Evolutionary conservation across 768 basidiomycete genomes (phyloP).

Genomic region (Coprinopsis marcescibilis): DNA sequence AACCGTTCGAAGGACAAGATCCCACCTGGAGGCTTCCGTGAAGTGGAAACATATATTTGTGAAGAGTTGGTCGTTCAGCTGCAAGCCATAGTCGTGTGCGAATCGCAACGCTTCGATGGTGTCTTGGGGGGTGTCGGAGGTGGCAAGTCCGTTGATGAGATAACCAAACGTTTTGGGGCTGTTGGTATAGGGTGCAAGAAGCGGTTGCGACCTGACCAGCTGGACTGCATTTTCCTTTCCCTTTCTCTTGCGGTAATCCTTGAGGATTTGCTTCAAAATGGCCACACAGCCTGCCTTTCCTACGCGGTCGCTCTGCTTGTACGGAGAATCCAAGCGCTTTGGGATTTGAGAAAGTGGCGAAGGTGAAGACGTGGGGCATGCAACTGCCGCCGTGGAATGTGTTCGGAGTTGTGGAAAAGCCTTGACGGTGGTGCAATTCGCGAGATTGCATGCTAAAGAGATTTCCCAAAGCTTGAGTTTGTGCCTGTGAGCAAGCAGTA

Average conservation of each 20-base stretch:
- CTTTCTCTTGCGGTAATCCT: too few relatives aligned
- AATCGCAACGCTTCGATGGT: constrained; percentile 43
- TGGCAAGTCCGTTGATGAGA: constrained; percentile 22
- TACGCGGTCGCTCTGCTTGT: too few relatives aligned
- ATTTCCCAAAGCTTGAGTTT: constrained; percentile 38
- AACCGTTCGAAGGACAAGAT: constrained; percentile 40
- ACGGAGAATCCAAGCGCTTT: too few relatives aligned
- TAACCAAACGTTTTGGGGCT: not conserved
- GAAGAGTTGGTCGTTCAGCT: constrained; percentile 49
- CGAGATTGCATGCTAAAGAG: constrained; percentile 17
- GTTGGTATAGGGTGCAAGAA: not conserved
- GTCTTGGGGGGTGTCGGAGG: constrained; percentile 28
- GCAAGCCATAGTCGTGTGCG: constrained; percentile 44
- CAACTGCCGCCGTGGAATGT: too few relatives aligned
- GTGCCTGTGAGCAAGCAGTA: constrained; percentile 47
- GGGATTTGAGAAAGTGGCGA: too few relatives aligned
- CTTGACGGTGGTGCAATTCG: not conserved
- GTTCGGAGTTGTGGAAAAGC: not conserved
- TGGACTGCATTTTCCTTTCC: not conserved
- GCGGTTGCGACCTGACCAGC: not conserved
- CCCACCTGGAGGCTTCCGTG: constrained; percentile 33
- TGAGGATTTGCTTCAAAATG: not conserved
- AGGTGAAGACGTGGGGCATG: not conserved
- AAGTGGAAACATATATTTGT: constrained; percentile 43
- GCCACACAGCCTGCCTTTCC: too few relatives aligned